Conservation (phyloP, 345 rosid species). For the Mercurialis annua region DNA sequence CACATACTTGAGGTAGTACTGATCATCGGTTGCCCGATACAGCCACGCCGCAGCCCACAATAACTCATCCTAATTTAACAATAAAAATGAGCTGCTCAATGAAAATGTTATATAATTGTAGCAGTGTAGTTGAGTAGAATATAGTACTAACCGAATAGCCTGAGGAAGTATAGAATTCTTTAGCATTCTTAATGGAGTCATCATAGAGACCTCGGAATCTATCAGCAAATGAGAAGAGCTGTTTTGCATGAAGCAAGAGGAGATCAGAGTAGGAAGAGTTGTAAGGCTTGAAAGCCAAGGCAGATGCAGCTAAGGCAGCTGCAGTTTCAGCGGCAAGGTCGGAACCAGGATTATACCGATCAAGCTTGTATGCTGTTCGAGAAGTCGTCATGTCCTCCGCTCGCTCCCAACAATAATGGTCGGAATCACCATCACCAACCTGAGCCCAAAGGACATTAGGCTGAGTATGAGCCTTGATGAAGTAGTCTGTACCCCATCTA, state of each 20-base stretch:
- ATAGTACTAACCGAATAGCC: conserved; percentile 27
- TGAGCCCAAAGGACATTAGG: conserved; percentile 79
- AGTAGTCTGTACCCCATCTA: conserved; percentile 84
- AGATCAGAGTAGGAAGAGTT: conserved; percentile 67
- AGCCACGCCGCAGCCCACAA: conserved; percentile 87
- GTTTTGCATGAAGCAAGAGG: conserved; percentile 64
- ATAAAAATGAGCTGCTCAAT: background rate
- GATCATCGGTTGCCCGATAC: conserved; percentile 58
- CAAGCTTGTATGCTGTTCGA: conserved; percentile 67
- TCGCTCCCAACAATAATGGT: conserved; percentile 87
- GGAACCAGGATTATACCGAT: conserved; percentile 64
- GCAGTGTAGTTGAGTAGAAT: too few species aligned
- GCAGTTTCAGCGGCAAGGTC: conserved; percentile 85
- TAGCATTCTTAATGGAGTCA: conserved; percentile 25
- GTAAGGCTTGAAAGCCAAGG: conserved; percentile 74
- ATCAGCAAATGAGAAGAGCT: conserved; percentile 34
- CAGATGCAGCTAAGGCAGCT: conserved; percentile 75
- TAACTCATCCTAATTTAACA: conserved; percentile 59
- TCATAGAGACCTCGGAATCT: conserved; percentile 26
- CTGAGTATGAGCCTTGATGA: conserved; percentile 67
- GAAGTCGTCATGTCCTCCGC: conserved; percentile 92
- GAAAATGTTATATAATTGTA: too few species aligned
- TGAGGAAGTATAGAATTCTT: conserved; percentile 28
- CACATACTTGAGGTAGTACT: conserved; percentile 61
- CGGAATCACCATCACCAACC: conserved; percentile 83